phyloP scores from a whole-genome alignment of 2,329 filamentous ascomycete species.

The Neophaeococcomyces aloes region DNA sequence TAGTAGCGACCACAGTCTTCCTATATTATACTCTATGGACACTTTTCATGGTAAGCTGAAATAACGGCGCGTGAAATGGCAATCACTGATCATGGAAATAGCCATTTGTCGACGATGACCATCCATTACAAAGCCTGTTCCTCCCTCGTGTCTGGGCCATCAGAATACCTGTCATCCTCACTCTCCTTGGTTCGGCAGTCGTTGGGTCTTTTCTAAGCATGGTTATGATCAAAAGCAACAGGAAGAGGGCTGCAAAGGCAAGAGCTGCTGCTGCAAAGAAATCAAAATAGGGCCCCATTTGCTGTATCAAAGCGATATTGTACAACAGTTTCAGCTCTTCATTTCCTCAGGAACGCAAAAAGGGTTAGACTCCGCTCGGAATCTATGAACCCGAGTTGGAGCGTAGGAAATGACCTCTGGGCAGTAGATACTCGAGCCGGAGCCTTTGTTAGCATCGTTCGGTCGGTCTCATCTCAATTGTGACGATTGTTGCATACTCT shows the following conservation, averaged over 20 bases:
- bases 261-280: conserved; percentile 69
- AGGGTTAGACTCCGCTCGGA: too few species aligned
- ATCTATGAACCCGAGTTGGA: too few species aligned
- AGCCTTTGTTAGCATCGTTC: too few species aligned
- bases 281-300: conserved; percentile 20
- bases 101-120: conserved; percentile 95
- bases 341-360: neutral
- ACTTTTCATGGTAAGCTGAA: conserved; percentile 71
- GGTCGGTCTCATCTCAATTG: too few species aligned
- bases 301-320: neutral
- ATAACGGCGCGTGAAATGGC: conserved; percentile 3
- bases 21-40: conserved; percentile 98
- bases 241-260: conserved; percentile 92
- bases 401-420: too few species aligned
- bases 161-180: conserved; percentile 92
- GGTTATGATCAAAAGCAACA: conserved; percentile 98
- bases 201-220: conserved; percentile 92
- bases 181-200: conserved; percentile 81
- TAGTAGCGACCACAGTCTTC: conserved; percentile 62
- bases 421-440: too few species aligned
- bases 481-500: too few species aligned
- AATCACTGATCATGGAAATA: conserved; percentile 30
- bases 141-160: conserved; percentile 97
- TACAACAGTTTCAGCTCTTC: neutral
- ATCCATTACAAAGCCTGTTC: conserved; percentile 89